Conservation (phyloP, 1,139 yeast species). For the Taphrina betulina region DNA sequence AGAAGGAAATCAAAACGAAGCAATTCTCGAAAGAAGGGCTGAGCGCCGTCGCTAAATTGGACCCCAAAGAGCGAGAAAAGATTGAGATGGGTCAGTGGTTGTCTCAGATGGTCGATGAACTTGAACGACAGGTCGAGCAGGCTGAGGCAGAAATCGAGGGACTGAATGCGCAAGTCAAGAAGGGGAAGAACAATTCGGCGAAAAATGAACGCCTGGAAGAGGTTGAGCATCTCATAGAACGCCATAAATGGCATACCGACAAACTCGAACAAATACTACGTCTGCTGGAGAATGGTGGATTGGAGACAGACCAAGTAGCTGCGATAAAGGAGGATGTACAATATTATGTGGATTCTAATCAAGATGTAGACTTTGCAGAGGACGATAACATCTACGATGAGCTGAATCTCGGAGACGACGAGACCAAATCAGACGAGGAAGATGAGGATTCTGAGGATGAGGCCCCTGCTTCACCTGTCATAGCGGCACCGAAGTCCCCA, state of each 20-base stretch:
- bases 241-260: conserved; percentile 76
- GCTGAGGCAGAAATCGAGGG: conserved; percentile 75
- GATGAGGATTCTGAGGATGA: conserved; percentile 33
- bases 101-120: conserved; percentile 72
- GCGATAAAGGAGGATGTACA: conserved; percentile 85
- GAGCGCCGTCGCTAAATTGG: conserved; percentile 64
- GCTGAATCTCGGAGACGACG: conserved; percentile 71
- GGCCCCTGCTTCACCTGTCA: conserved; percentile 17
- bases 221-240: conserved; percentile 62
- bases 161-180: conserved; percentile 54
- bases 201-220: conserved; percentile 62
- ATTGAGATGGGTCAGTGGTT: conserved; percentile 72
- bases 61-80: conserved; percentile 79
- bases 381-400: conserved; percentile 93
- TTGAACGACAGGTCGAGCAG: conserved; percentile 76
- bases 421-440: conserved; percentile 34
- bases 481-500: conserved; percentile 23
- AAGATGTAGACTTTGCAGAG: conserved; percentile 93
- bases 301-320: conserved; percentile 78
- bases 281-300: conserved; percentile 74
- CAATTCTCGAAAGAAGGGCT: conserved; percentile 94
- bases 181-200: conserved; percentile 58
- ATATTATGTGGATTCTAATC: conserved; percentile 91
- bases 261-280: conserved; percentile 76
- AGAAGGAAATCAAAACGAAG: conserved; percentile 90